Percentiles rank a stretch among this genome's conserved stretches.
These are phyloP conservation scores for Trichoderma afroharzianum DNA, from an alignment of 2,329 filamentous ascomycete genomes.

Conservation along the genomic window DNA sequence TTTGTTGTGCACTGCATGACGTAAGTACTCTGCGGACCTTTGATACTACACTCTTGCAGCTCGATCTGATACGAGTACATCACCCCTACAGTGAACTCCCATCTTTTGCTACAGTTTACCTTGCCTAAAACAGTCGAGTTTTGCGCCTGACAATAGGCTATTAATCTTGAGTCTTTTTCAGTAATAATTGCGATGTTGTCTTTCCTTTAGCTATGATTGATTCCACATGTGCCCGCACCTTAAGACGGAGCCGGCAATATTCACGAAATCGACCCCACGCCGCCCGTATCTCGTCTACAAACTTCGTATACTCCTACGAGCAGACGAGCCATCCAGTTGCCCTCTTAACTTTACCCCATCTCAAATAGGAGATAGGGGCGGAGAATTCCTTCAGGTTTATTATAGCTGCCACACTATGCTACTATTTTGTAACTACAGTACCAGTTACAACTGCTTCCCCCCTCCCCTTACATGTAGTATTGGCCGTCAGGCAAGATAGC, in stretches of 20 bases:
- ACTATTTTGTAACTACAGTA: neutral
- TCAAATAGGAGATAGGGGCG: neutral
- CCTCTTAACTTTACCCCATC: neutral
- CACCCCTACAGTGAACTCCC: neutral
- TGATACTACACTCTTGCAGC: neutral
- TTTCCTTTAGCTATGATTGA: neutral
- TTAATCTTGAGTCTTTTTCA: neutral
- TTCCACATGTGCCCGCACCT: neutral
- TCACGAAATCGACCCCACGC: neutral
- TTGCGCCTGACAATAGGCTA: neutral
- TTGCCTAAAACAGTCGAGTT: neutral
- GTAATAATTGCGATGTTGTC: neutral
- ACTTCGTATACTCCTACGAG: neutral
- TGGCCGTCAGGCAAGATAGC: neutral
- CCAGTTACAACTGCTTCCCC: neutral
- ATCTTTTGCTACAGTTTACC: neutral
- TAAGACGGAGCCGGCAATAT: neutral
- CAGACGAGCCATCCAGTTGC: neutral
- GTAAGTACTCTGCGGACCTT: neutral
- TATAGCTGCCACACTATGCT: neutral
- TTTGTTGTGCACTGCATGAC: neutral
- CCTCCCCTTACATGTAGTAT: neutral
- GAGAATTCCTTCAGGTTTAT: neutral
- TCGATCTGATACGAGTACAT: neutral
- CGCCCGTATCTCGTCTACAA: neutral